Base-by-base conservation (phyloP, 768 basidiomycete genomes). In the Lactifluus rugatus region DNA sequence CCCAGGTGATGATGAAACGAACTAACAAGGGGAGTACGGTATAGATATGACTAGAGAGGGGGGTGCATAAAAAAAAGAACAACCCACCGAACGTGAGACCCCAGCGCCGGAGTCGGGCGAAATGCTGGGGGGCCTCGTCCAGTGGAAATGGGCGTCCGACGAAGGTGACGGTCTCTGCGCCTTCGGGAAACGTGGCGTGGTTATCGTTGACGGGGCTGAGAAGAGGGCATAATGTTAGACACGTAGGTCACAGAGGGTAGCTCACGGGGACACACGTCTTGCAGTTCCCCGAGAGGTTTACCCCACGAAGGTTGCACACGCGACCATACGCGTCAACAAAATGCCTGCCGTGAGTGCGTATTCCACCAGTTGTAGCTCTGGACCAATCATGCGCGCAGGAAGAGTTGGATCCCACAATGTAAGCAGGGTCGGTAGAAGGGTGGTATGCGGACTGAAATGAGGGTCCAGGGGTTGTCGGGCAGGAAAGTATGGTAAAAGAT, bases 1-100 rank as follows among this genome's bases (percentile, higher is more conserved):
- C 95, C 95, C 95, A 99, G 1, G 95, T 94, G 4, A 98, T 82
- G 26, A 94, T 82, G 65, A 99, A 92, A 41, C 94, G 80, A 52
- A 96, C 91, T 93, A 49, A 13, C 34, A 25, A 2, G 56, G 2
- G 2, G 1, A 25, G 10, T 8, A 1, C 42, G 37, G 10, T 57
- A 1, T 23, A 52, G 8, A 17, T 14, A 23, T 37, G 7, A 52
- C 59, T 6, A 55, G 39, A 3, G 41, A n/a, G 46, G 45, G 4
- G 48, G 44, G 25, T 9, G 34, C 9, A 17, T n/a, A n/a, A n/a
- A 52, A 9, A 54, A 31, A 5, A 13, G 6, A 17, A 52, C n/a
- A 1, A 76, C 86, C 21, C 64, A 93, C 93, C 76, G 67, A 93
- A 90, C 0, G 88, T 86, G 64, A 94, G 71, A 0, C 93, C 92